phyloP scores from a whole-genome alignment of 2,329 filamentous ascomycete species.

The Fusarium beomiforme region DNA sequence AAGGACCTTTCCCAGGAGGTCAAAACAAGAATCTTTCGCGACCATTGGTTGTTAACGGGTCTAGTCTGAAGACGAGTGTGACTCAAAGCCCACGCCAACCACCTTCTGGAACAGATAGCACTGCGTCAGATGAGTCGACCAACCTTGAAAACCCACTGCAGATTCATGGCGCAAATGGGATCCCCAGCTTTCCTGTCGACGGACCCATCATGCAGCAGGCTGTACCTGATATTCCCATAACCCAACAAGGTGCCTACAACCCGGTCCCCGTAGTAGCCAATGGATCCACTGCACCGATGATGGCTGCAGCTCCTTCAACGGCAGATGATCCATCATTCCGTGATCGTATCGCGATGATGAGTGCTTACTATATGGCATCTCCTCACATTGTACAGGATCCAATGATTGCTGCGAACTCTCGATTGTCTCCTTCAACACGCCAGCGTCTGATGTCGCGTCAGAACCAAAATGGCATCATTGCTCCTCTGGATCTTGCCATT shows the following conservation, averaged over 20 bases:
- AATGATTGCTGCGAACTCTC: conserved; percentile 41
- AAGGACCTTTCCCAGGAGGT: conserved; percentile 50
- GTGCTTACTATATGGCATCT: conserved; percentile 43
- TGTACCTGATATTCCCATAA: conserved; percentile 20
- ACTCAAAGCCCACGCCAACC: conserved; percentile 38
- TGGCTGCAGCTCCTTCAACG: conserved; percentile 31
- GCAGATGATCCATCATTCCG: conserved; percentile 54
- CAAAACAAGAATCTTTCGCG: conserved; percentile 51
- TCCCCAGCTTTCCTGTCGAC: conserved; percentile 25
- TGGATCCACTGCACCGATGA: conserved; percentile 43
- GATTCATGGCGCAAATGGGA: conserved; percentile 34
- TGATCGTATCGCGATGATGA: conserved; percentile 55
- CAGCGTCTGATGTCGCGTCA: conserved; percentile 54
- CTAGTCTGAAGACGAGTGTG: conserved; percentile 51
- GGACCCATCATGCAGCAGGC: conserved; percentile 9
- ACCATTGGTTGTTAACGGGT: conserved; percentile 65
- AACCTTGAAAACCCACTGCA: conserved; percentile 45
- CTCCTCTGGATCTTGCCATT: conserved; percentile 66
- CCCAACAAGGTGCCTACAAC: conserved; percentile 35
- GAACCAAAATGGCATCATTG: conserved; percentile 60
- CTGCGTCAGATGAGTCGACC: conserved; percentile 36
- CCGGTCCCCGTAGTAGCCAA: conserved; percentile 50
- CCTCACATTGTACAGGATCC: conserved; percentile 47
- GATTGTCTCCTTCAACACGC: conserved; percentile 48
- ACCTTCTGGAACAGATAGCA: conserved; percentile 22